Evolutionary conservation across 192 early-diverging fungal genomes (phyloP).

Genomic region (Mortierella antarctica): DNA sequence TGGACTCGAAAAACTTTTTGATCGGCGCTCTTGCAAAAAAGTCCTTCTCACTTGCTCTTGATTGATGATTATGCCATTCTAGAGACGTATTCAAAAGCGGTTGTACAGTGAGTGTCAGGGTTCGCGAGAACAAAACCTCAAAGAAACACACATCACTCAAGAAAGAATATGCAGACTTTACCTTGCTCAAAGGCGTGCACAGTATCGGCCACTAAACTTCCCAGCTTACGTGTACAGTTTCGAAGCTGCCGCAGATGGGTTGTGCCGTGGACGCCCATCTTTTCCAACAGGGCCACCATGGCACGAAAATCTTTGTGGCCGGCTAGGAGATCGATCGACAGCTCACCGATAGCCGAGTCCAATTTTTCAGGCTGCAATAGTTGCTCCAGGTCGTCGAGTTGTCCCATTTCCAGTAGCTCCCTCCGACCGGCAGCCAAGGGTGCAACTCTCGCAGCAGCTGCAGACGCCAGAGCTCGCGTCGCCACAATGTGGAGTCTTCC

Average conservation of each 20-base stretch:
- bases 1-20: slow-evolving; percentile 46
- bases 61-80: slow-evolving; percentile 51
- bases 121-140: not conserved
- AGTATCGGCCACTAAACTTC: slow-evolving; percentile 20
- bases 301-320: slow-evolving; percentile 44
- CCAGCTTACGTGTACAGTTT: slow-evolving; percentile 25
- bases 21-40: slow-evolving; percentile 44
- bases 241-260: slow-evolving; percentile 36
- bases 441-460: not conserved
- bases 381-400: slow-evolving; percentile 29
- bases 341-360: slow-evolving; percentile 3
- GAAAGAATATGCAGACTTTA: not conserved
- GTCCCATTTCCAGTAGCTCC: slow-evolving; percentile 25
- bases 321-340: slow-evolving; percentile 15
- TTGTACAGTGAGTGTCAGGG: not conserved
- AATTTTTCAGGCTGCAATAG: slow-evolving; percentile 4
- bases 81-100: not conserved
- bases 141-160: not conserved
- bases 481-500: not conserved
- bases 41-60: slow-evolving; percentile 40
- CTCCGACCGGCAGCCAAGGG: not conserved
- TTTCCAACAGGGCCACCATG: slow-evolving; percentile 21
- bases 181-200: slow-evolving; percentile 48
- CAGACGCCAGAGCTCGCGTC: slow-evolving; percentile 8
- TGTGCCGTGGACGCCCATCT: slow-evolving; percentile 39